Conservation (phyloP, 306 rosid species). For the Corylus avellana region DNA sequence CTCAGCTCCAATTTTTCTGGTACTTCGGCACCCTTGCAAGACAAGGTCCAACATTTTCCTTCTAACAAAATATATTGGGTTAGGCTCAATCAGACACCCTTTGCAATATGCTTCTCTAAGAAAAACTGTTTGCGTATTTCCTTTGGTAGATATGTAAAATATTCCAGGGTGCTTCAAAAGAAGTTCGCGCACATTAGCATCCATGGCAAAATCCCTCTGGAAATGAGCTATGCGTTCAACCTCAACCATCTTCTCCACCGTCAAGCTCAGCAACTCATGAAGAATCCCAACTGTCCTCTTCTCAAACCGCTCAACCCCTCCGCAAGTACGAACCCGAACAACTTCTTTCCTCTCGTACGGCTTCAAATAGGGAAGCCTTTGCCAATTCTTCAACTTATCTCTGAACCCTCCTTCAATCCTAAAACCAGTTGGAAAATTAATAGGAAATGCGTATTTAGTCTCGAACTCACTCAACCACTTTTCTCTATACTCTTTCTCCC, state of each 20-base stretch:
- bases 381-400: conserved; percentile 76
- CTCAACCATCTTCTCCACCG: conserved; percentile 80
- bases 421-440: conserved; percentile 68
- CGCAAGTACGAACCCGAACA: conserved; percentile 39
- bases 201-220: conserved; percentile 55
- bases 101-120: conserved; percentile 68
- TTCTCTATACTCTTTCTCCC: conserved; percentile 69
- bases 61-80: conserved; percentile 43
- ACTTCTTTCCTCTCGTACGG: conserved; percentile 64
- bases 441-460: conserved; percentile 66
- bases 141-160: conserved; percentile 74
- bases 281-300: conserved; percentile 75
- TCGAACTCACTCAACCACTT: conserved; percentile 87
- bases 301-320: conserved; percentile 63
- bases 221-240: conserved; percentile 74
- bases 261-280: conserved; percentile 82
- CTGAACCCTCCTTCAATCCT: conserved; percentile 57
- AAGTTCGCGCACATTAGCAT: conserved; percentile 64
- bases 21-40: conserved; percentile 51
- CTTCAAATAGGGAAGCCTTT: conserved; percentile 71
- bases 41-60: conserved; percentile 71
- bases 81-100: conserved; percentile 60
- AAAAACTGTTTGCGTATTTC: conserved; percentile 57
- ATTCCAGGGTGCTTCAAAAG: conserved; percentile 64
- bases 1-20: conserved; percentile 35